Conservation (phyloP, 352 stramenopile species). For the Phytophthora cactorum region DNA sequence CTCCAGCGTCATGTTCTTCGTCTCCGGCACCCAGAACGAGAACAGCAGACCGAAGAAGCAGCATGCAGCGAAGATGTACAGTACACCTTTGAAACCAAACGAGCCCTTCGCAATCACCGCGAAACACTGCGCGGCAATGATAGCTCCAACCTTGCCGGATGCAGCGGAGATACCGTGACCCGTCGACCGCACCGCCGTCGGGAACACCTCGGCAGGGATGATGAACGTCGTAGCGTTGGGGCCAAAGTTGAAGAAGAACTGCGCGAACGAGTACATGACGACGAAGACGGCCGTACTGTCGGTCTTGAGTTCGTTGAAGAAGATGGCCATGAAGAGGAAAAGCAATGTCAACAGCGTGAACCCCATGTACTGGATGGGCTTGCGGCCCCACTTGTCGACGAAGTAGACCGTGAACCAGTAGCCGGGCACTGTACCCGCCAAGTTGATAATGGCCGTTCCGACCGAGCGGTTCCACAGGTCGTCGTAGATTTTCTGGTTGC, state of each 20-base stretch:
- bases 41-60: conserved; percentile 56
- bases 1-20: conserved; percentile 59
- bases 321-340: conserved; percentile 59
- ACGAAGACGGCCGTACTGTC: conserved; percentile 47
- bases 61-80: conserved; percentile 54
- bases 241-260: conserved; percentile 76
- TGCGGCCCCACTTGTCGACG: conserved; percentile 58
- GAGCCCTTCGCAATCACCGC: conserved; percentile 48
- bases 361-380: conserved; percentile 68
- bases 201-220: conserved; percentile 85
- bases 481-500: conserved; percentile 59
- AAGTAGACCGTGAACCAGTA: conserved; percentile 77
- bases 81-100: conserved; percentile 52
- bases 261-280: conserved; percentile 58
- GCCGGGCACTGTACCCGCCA: conserved; percentile 56
- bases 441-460: conserved; percentile 52
- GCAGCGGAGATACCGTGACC: conserved; percentile 85
- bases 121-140: conserved; percentile 57
- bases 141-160: conserved; percentile 76
- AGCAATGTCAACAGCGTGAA: conserved; percentile 51
- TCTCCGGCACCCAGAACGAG: conserved; percentile 62
- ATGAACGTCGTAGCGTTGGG: conserved; percentile 88
- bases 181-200: conserved; percentile 79
- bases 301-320: conserved; percentile 48
- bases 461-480: conserved; percentile 52